These are phyloP conservation scores for Cerioporus squamosus DNA, from an alignment of 1,284 basidiomycete species.

Conservation along the genomic window DNA sequence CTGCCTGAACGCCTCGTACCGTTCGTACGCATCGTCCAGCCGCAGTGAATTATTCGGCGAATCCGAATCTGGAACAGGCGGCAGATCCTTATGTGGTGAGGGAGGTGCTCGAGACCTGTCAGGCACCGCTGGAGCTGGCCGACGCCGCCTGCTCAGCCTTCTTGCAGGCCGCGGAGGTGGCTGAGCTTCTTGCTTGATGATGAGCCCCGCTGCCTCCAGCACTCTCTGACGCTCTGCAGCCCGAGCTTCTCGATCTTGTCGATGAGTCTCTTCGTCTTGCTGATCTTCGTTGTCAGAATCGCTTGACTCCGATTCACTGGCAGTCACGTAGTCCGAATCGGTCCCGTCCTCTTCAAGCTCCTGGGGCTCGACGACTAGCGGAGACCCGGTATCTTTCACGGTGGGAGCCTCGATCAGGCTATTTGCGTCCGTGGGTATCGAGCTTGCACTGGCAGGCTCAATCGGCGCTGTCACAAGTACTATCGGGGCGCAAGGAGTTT, in stretches of 20 bases:
- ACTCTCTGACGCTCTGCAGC: conserved; percentile 82
- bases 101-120: conserved; percentile 14
- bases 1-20: conserved; percentile 82
- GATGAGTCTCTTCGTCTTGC: conserved; percentile 48
- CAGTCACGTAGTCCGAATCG: conserved; percentile 50
- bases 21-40: conserved; percentile 88
- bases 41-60: conserved; percentile 34
- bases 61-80: conserved; percentile 45
- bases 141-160: conserved; percentile 40
- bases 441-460: neutral
- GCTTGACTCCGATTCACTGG: conserved; percentile 55
- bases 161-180: conserved; percentile 41
- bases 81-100: conserved; percentile 53
- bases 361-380: neutral
- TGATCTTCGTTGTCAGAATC: conserved; percentile 44
- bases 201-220: conserved; percentile 86
- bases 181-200: conserved; percentile 62
- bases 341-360: conserved; percentile 34
- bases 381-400: neutral
- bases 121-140: conserved; percentile 57
- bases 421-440: conserved; percentile 1
- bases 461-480: conserved; percentile 7
- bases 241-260: conserved; percentile 62
- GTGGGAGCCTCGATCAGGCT: neutral
- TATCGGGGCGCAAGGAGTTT: conserved; percentile 16